These are phyloP conservation scores for Fusarium sp. DNA, from an alignment of 2,329 filamentous ascomycete species.

Conservation along the genomic window DNA sequence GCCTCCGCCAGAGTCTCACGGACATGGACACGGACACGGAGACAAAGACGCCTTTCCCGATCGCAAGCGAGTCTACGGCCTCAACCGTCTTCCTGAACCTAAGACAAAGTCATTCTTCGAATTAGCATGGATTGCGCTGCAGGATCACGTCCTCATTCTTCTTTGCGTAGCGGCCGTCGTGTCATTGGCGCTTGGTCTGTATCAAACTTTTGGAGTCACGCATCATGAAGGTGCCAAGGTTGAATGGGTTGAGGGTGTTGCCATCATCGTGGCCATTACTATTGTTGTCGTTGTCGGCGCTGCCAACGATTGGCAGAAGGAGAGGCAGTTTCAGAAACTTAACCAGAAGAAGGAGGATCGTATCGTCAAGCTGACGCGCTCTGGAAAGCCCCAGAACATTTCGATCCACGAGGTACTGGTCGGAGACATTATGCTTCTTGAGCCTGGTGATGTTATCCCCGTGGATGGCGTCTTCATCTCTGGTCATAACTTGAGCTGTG, in stretches of 20 bases:
- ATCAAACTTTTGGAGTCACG: conserved; percentile 72
- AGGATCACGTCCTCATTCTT: conserved; percentile 76
- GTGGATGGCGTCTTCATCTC: conserved; percentile 79
- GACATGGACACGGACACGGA: neutral
- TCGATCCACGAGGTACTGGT: conserved; percentile 78
- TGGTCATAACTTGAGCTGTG: conserved; percentile 69
- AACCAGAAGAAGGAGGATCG: conserved; percentile 75
- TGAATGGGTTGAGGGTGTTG: conserved; percentile 78
- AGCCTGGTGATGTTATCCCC: conserved; percentile 78
- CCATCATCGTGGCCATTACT: conserved; percentile 75
- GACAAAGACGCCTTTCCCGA: conserved; percentile 34
- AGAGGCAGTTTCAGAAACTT: conserved; percentile 74
- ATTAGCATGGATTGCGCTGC: conserved; percentile 77
- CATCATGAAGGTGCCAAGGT: conserved; percentile 60
- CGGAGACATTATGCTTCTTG: conserved; percentile 78
- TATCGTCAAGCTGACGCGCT: conserved; percentile 75
- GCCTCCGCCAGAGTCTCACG: conserved; percentile 1
- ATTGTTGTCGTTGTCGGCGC: conserved; percentile 75
- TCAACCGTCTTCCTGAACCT: conserved; percentile 72
- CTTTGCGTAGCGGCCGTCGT: conserved; percentile 76
- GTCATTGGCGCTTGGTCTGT: conserved; percentile 76
- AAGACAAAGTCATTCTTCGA: conserved; percentile 72
- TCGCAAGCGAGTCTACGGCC: conserved; percentile 37
- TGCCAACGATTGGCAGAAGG: conserved; percentile 78
- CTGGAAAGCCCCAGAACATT: conserved; percentile 73